phyloP scores from a whole-genome alignment of 495 filamentous ascomycete genomes.

The Penicillium herquei region DNA sequence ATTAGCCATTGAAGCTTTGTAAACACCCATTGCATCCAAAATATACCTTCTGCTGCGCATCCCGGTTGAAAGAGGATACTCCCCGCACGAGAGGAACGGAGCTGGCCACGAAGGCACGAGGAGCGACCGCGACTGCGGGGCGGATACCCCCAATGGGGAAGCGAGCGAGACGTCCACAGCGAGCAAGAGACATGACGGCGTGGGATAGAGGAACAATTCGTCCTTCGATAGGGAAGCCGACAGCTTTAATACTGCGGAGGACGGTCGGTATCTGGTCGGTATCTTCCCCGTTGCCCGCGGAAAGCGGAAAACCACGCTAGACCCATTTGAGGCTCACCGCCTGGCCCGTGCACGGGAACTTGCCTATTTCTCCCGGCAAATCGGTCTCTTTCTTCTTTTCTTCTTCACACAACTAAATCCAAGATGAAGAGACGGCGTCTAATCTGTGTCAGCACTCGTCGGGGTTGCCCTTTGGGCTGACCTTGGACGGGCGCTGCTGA shows the following conservation, averaged over 20 bases:
- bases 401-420: slow-evolving; percentile 57
- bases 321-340: slow-evolving; percentile 27
- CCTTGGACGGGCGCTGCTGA: slow-evolving; percentile 50
- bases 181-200: slow-evolving; percentile 40
- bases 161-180: slow-evolving; percentile 43
- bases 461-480: slow-evolving; percentile 28
- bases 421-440: slow-evolving; percentile 52
- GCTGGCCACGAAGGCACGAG: slow-evolving; percentile 22
- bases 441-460: slow-evolving; percentile 48
- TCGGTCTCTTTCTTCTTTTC: slow-evolving; percentile 20
- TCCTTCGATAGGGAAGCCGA: slow-evolving; percentile 24
- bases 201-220: slow-evolving; percentile 8
- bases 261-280: slow-evolving; percentile 13
- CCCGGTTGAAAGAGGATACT: slow-evolving; percentile 39
- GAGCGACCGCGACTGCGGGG: slow-evolving; percentile 17
- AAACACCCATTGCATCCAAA: slow-evolving; percentile 7
- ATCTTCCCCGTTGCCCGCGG: slow-evolving; percentile 43
- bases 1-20: neutral
- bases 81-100: slow-evolving; percentile 30
- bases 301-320: slow-evolving; percentile 36
- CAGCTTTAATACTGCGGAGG: slow-evolving; percentile 21
- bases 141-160: slow-evolving; percentile 36
- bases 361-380: slow-evolving; percentile 21
- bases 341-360: slow-evolving; percentile 24
- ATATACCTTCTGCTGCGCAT: slow-evolving; percentile 45